phyloP scores from a whole-genome alignment of 805 yeast genomes.

The Millerozyma miso region DNA sequence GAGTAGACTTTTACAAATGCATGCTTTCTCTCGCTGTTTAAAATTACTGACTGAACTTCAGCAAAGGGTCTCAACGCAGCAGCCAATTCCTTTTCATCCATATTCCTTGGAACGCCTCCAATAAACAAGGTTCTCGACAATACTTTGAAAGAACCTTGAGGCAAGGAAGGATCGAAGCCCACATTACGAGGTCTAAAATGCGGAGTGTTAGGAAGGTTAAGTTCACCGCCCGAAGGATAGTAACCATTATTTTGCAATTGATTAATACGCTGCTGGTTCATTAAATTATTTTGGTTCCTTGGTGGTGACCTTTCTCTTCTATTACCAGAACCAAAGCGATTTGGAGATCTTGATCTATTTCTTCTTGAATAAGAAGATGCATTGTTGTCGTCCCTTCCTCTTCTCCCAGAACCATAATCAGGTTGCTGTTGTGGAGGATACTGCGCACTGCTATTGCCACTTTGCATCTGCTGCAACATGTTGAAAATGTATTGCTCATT shows the following conservation, averaged over 20 bases:
- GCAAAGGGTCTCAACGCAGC: constrained; percentile 77
- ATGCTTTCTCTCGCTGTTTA: constrained; percentile 86
- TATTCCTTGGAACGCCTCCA: constrained; percentile 85
- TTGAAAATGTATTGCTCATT: constrained; percentile 43
- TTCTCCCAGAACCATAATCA: constrained; percentile 14
- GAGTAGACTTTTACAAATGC: constrained; percentile 95
- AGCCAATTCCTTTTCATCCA: constrained; percentile 72
- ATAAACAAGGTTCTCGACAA: constrained; percentile 86
- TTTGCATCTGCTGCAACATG: constrained; percentile 51
- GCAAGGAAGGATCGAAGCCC: constrained; percentile 63
- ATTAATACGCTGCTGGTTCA: constrained; percentile 4
- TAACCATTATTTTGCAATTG: constrained; percentile 2
- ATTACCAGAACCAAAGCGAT: constrained; percentile 17
- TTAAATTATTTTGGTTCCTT: constrained; percentile 8
- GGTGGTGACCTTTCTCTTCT: constrained; percentile 30
- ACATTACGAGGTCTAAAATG: constrained; percentile 76
- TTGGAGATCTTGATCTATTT: constrained; percentile 54
- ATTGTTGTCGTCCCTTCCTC: constrained; percentile 16
- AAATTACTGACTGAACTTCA: constrained; percentile 84
- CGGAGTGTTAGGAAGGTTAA: constrained; percentile 65
- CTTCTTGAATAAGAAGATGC: constrained; percentile 41
- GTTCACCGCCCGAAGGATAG: constrained; percentile 47
- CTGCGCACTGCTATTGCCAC: constrained; percentile 13
- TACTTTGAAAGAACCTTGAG: constrained; percentile 77
- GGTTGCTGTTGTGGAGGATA: constrained; percentile 11